A percentile compares a stretch with the other conserved stretches of the same genome.
phyloP scores from a whole-genome alignment of 441 rosid genomes.

The Corymbia citriodora region DNA sequence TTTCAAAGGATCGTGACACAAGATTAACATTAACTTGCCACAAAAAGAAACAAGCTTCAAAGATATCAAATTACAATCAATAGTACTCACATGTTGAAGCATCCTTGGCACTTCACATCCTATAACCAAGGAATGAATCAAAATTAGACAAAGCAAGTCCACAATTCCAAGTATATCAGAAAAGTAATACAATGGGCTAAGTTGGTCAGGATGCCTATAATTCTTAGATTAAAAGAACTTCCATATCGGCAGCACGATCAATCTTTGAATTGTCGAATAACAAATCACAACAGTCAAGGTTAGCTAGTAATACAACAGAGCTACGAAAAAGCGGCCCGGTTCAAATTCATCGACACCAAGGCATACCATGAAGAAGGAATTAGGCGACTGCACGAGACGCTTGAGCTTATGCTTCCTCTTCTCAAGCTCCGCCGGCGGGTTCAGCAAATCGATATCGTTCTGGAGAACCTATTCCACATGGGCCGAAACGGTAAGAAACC shows the following conservation, averaged over 20 bases:
- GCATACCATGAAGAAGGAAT: conserved; percentile 66
- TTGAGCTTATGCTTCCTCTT: conserved; percentile 84
- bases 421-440: conserved; percentile 70
- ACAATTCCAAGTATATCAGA: neutral
- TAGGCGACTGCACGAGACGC: conserved; percentile 67
- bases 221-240: neutral
- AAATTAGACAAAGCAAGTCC: neutral
- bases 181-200: neutral
- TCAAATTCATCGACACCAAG: neutral
- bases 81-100: conserved; percentile 55
- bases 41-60: neutral
- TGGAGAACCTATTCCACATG: conserved; percentile 39
- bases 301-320: neutral
- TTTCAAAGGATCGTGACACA: neutral
- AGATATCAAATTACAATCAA: neutral
- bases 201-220: neutral
- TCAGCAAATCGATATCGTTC: conserved; percentile 61
- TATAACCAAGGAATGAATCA: neutral
- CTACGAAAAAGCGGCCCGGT: neutral
- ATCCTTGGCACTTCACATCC: conserved; percentile 76
- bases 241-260: neutral
- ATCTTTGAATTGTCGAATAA: neutral
- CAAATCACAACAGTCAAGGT: neutral
- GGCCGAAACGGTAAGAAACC: neutral
- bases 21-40: neutral